phyloP scores from a whole-genome alignment of 306 rosid species.

The Acacia acuminata region DNA sequence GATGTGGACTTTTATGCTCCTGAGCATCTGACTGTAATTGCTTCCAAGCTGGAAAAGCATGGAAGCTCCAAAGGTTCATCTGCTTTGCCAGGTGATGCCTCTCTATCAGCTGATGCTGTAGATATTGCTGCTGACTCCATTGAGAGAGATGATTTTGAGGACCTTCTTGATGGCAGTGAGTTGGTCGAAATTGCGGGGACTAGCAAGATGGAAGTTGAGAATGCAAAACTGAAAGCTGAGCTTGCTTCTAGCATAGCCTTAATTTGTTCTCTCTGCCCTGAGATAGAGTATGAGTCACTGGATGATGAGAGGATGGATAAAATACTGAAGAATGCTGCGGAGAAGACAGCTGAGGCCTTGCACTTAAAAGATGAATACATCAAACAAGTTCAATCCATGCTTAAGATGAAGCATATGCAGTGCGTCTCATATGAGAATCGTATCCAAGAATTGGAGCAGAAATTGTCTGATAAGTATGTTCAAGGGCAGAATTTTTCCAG shows the following conservation, averaged over 20 bases:
- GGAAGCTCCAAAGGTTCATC: constrained; percentile 60
- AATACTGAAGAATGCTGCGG: constrained; percentile 71
- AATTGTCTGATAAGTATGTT: constrained; percentile 72
- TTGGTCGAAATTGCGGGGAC: constrained; percentile 95
- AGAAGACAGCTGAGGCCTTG: constrained; percentile 90
- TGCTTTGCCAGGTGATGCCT: constrained; percentile 52
- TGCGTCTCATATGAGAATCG: constrained; percentile 90
- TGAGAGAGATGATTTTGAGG: constrained; percentile 63
- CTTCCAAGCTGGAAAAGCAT: constrained; percentile 64
- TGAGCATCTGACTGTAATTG: constrained; percentile 63
- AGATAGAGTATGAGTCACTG: constrained; percentile 58
- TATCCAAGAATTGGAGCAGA: constrained; percentile 91
- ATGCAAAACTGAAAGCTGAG: constrained; percentile 97
- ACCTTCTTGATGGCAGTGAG: constrained; percentile 69
- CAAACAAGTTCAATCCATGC: constrained; percentile 77
- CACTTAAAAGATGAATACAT: constrained; percentile 86
- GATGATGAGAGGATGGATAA: constrained; percentile 69
- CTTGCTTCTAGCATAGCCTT: constrained; percentile 89
- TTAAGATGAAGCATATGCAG: constrained; percentile 74
- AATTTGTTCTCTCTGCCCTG: constrained; percentile 72
- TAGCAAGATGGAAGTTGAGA: constrained; percentile 92
- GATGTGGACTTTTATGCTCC: constrained; percentile 91
- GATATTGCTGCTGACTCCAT: constrained; percentile 47
- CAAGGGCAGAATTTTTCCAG: constrained; percentile 65
- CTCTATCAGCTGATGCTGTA: constrained; percentile 61